Evolutionary conservation across 129 eudicot species (phyloP), one percentile per base, ranked within the genome.

Genomic region (Chrysanthemum makinoi): DNA sequence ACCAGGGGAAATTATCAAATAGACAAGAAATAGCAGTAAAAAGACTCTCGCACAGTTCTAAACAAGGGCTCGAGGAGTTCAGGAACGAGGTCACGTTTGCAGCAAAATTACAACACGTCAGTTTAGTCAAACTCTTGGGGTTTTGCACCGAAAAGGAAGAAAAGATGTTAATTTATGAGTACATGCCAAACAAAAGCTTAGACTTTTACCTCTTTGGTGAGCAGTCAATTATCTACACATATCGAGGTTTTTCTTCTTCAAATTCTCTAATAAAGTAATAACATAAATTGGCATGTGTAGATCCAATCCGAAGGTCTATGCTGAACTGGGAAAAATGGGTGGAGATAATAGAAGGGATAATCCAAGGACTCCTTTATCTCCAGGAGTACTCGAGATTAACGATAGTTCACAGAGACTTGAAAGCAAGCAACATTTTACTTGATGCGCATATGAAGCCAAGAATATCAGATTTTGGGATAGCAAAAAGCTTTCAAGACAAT

Each of bases 391-490:
- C 87, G 2, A 77, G 78, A 75, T 51, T 80, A 8, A 80, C 91
- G n/a, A 80, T 86, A 68, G 80, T 83, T 51, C 91, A 86, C 44
- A 70, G 87, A 59, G 89, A 85, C 72, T 68, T 85, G 68, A 85
- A 85, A 79, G 82, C 84, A 10, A 85, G 84, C 79, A 81, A 81
- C 72, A 85, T 81, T 50, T 64, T 85, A 81, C 72, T 85, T 35
- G 86, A 85, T 74, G 65, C 66, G 4, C 48, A 79, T 13, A 74
- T 85, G 83, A 78, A 72, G 71, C 89, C 89, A 14, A 86, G 75
- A 75, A 83, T 83, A 59, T 80, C 91, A n/a, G 87, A 86, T 62
- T 86, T 86, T 58, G 91, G 91, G 22, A 80, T 86, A 28, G 91
- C 85, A 2, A 83, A 83, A 86, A 77, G 83, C 48, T 86, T 86